Evolutionary conservation across 345 rosid genomes (phyloP), one percentile per base, ranked within the genome.

Genomic region (Citrus inodora): DNA sequence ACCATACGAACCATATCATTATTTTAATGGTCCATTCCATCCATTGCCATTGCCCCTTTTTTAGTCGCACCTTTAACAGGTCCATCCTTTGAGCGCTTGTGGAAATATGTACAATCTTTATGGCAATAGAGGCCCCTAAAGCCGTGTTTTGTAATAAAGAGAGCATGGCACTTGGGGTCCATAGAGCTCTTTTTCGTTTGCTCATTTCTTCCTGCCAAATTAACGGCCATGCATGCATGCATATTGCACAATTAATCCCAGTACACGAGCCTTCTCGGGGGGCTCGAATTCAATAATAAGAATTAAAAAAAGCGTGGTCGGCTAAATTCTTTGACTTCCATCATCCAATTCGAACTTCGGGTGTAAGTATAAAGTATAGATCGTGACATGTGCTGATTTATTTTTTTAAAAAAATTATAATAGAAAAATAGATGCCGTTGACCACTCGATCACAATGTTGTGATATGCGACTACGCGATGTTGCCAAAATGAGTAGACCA

Each of bases 121-220:
- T 35, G 68, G 42, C 37, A 24, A 38, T 9, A 40, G 56, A 25
- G 22, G 22, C 14, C 53, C 0, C 14, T n/a, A 30, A 28, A 55
- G 75, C 62, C 9, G 0, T 56, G 25, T 8, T 33, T 27, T 73
- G 28, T 58, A 59, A 58, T 58, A 74, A n/a, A 58, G 66, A 30
- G 55, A 73, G 76, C 33, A 59, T 32, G 66, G 76, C 55, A 71
- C 33, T 71, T 55, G 46, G 63, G 75, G 64, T 53, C 64, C 64
- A 53, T 17, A 30, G 10, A 2, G 6, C 37, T 13, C 2, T 16
- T 48, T 46, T 25, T 70, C 56, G 16, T 17, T 25, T 33, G 64
- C 11, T 65, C 19, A 19, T 32, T 33, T 65, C 24, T 65, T 32
- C 28, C 16, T 19, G 6, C 40, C 25, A 33, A 35, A 61, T 61